Evolutionary conservation across 805 yeast species (phyloP).

Genomic region (Nadsonia fulvescens): DNA sequence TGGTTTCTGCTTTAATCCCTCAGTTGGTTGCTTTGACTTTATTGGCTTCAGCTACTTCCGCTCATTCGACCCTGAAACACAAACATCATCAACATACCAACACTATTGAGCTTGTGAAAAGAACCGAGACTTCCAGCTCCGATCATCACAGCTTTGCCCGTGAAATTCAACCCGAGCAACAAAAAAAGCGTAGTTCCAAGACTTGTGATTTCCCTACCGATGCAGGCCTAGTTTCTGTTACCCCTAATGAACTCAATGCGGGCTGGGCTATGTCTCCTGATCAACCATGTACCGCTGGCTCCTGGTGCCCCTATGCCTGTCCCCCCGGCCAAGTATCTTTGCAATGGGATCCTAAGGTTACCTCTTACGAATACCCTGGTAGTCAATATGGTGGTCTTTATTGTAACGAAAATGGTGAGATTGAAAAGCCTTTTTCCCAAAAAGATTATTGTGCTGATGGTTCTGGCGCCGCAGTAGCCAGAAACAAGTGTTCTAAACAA

Average conservation of each 20-base stretch:
- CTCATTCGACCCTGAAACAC: too few relatives aligned
- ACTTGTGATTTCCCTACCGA: constrained; percentile 58
- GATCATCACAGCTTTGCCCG: too few relatives aligned
- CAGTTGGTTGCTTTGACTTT: too few relatives aligned
- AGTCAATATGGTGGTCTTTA: constrained; percentile 71
- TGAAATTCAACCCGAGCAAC: constrained; percentile 5
- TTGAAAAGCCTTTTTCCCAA: constrained; percentile 40
- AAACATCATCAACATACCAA: too few relatives aligned
- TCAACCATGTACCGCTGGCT: constrained; percentile 54
- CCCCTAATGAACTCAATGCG: constrained; percentile 36
- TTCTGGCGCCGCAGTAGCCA: constrained; percentile 48
- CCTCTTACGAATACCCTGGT: constrained; percentile 56
- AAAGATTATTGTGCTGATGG: constrained; percentile 60
- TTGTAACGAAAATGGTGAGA: constrained; percentile 53
- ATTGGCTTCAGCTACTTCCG: too few relatives aligned
- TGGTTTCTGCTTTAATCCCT: too few relatives aligned
- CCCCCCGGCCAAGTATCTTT: constrained; percentile 74
- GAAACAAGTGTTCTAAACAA: constrained; percentile 34
- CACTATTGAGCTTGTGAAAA: too few relatives aligned
- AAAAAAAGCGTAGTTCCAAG: constrained; percentile 10
- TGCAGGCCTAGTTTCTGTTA: constrained; percentile 53
- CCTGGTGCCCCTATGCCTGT: constrained; percentile 84
- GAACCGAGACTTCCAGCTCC: too few relatives aligned
- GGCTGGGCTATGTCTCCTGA: constrained; percentile 84
- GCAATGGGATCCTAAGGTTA: constrained; percentile 71